phyloP scores from a whole-genome alignment of 2,329 filamentous ascomycete genomes.

The Cordyceps farinosa region DNA sequence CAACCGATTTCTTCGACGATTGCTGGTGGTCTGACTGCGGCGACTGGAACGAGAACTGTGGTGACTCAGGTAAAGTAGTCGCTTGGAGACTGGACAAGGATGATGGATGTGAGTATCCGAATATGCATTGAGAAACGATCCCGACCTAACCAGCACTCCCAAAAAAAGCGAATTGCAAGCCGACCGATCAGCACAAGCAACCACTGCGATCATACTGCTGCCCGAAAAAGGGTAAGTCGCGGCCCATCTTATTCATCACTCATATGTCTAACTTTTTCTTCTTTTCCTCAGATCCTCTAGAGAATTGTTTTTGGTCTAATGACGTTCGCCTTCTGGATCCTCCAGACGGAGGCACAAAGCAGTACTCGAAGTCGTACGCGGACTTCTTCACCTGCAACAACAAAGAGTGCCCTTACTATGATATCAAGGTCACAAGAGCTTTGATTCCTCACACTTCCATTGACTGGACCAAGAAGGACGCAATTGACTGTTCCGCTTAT shows the following conservation, averaged over 20 bases:
- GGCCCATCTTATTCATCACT: not conserved
- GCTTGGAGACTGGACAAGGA: not conserved
- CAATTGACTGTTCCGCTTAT: not conserved
- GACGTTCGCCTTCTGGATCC: not conserved
- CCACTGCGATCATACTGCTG: conserved; percentile 17
- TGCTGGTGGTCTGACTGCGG: conserved; percentile 25
- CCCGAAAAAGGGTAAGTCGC: conserved; percentile 9
- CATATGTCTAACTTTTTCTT: not conserved
- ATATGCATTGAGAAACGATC: not conserved
- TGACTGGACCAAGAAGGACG: not conserved
- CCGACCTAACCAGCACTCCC: not conserved
- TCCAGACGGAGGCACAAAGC: not conserved
- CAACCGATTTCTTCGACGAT: conserved; percentile 22
- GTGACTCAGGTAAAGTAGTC: not conserved
- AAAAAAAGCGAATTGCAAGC: not conserved
- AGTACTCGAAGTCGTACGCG: not conserved
- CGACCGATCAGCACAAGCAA: not conserved
- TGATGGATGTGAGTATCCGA: not conserved
- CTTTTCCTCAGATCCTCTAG: not conserved
- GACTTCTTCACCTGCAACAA: conserved; percentile 4
- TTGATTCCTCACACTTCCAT: conserved; percentile 1
- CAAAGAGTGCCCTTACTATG: conserved; percentile 5
- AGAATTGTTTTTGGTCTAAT: not conserved
- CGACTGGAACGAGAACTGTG: not conserved
- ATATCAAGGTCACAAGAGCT: conserved; percentile 14